These are phyloP conservation scores for Diaporthe citri DNA, from an alignment of 2,329 filamentous ascomycete genomes.

Conservation along the genomic window DNA sequence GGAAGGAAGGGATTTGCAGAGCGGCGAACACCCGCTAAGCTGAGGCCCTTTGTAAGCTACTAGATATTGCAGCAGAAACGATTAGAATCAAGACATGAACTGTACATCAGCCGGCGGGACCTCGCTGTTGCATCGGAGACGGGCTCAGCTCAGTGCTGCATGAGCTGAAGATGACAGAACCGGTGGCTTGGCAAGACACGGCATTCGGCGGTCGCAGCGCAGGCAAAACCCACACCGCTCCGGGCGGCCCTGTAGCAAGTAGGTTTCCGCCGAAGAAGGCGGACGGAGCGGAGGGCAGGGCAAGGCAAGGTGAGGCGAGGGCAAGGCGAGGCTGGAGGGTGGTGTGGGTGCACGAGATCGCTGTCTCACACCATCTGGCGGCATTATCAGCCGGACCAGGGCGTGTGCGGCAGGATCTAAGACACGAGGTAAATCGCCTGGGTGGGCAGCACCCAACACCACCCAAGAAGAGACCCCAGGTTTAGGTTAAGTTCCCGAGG, in stretches of 20 bases:
- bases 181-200: constrained; percentile 25
- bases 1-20: constrained; percentile 18
- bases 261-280: not conserved
- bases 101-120: constrained; percentile 32
- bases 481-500: constrained; percentile 20
- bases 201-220: constrained; percentile 24
- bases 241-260: not conserved
- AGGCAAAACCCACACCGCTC: constrained; percentile 32
- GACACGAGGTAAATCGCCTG: constrained; percentile 18
- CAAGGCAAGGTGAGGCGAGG: constrained; percentile 5
- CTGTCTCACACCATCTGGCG: constrained; percentile 33
- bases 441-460: not conserved
- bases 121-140: constrained; percentile 22
- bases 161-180: constrained; percentile 35
- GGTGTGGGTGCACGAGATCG: constrained; percentile 21
- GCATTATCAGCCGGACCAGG: constrained; percentile 35
- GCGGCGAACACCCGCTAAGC: constrained; percentile 7
- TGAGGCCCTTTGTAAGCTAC: constrained; percentile 37
- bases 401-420: constrained; percentile 26
- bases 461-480: not conserved
- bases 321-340: constrained; percentile 8
- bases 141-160: constrained; percentile 30
- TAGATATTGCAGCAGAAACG: constrained; percentile 31
- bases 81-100: constrained; percentile 35
- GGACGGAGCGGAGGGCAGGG: constrained; percentile 17